Evolutionary conservation across 176 grass and related monocot species (phyloP).

Genomic region (Metroxylon sagu): DNA sequence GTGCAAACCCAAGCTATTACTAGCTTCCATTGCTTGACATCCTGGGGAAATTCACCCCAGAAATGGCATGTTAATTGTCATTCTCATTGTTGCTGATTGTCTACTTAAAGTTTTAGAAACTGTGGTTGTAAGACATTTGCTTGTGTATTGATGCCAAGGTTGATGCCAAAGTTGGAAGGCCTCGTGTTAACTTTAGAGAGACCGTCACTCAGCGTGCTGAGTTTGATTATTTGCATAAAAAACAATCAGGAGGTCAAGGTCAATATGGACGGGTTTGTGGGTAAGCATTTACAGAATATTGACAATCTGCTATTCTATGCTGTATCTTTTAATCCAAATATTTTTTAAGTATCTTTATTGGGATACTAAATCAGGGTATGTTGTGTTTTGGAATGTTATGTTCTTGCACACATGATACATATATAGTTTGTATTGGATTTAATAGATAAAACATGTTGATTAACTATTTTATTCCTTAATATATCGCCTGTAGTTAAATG

Average conservation of each 20-base stretch:
- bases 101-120: too few species aligned
- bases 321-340: too few species aligned
- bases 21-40: too few species aligned
- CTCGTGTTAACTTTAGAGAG: constrained; percentile 92
- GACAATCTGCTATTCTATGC: too few species aligned
- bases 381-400: too few species aligned
- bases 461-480: constrained; percentile 5
- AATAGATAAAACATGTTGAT: too few species aligned
- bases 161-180: constrained; percentile 78
- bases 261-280: constrained; percentile 96
- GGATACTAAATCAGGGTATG: too few species aligned
- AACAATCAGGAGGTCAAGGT: constrained; percentile 95
- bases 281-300: constrained; percentile 32
- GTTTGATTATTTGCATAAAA: constrained; percentile 99
- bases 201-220: constrained; percentile 77
- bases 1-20: too few species aligned
- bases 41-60: too few species aligned
- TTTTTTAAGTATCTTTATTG: too few species aligned
- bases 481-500: neutral
- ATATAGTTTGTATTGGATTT: neutral
- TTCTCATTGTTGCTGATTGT: too few species aligned
- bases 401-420: neutral
- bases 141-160: constrained; percentile 31
- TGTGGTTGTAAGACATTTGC: neutral
- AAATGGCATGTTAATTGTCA: too few species aligned